Evolutionary conservation across 1,284 basidiomycete species (phyloP).

Genomic region (Rhizopogon parksii): DNA sequence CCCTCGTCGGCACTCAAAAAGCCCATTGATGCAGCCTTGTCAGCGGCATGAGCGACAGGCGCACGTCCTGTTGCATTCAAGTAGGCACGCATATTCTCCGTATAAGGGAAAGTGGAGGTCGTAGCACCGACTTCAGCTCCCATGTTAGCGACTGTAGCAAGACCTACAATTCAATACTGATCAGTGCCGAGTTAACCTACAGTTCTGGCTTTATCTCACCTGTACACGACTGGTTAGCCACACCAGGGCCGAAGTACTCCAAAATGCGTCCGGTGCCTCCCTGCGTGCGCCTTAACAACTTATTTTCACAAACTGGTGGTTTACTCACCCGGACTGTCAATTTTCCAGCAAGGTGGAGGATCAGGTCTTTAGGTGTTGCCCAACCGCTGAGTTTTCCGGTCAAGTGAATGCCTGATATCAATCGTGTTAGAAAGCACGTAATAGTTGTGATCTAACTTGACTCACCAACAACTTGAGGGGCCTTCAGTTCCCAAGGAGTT

Average conservation of each 20-base stretch:
- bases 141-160: slow-evolving; percentile 97
- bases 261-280: slow-evolving; percentile 96
- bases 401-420: slow-evolving; percentile 62
- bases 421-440: not conserved
- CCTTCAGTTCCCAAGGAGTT: slow-evolving; percentile 98
- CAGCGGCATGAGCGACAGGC: slow-evolving; percentile 85
- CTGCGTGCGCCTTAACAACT: slow-evolving; percentile 29
- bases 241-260: slow-evolving; percentile 97
- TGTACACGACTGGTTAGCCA: slow-evolving; percentile 88
- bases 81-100: slow-evolving; percentile 83
- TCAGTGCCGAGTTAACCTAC: not conserved
- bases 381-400: slow-evolving; percentile 87
- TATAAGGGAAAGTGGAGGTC: slow-evolving; percentile 97
- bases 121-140: slow-evolving; percentile 99
- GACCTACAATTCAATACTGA: slow-evolving; percentile 37
- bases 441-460: not conserved
- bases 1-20: slow-evolving; percentile 83
- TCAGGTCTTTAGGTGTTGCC: slow-evolving; percentile 96
- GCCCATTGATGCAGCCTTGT: slow-evolving; percentile 71
- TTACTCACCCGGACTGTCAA: slow-evolving; percentile 82
- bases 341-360: slow-evolving; percentile 90
- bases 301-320: not conserved
- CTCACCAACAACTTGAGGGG: slow-evolving; percentile 81
- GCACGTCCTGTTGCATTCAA: slow-evolving; percentile 85
- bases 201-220: slow-evolving; percentile 47